Base-by-base conservation (phyloP, 2,329 filamentous ascomycete genomes). In the Aspergillus awamori region DNA sequence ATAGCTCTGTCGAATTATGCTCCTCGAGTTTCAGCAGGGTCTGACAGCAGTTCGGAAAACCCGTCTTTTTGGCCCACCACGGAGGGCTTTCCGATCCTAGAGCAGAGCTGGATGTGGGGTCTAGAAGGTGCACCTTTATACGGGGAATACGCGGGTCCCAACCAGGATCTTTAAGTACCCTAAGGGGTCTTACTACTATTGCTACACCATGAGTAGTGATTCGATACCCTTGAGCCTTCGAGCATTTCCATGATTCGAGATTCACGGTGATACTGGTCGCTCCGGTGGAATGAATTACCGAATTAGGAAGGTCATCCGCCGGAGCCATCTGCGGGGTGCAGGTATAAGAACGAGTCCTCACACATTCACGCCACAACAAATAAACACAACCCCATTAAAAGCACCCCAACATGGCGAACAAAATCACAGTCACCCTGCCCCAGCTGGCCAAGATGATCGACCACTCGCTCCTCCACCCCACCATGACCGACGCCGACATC, bases 381-480 rank as follows among this genome's bases (percentile, higher is more conserved):
- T 10, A 24, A 41, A 30, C 39, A 36, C 11, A 11, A 36, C 13
- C 33, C 5, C 11, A 36, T 13, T 5, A 5, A 36, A 36, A 36
- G 2, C 2, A 36, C 13, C 5, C 20, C 20, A n/a, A 26, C 51
- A 54, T 54, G 52, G 7, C 52, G 5, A 65, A 67, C 28, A 68
- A 65, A 7, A 72, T 76, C 30, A 71, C 69, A 15, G 69, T 74
- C 53, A 76, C 76, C 11, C 68, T 77, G 5, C 67, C 71, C 11
- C 69, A 73, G 39, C 58, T 72, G 8, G 56, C 65, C 64, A 76
- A 67, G 71, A 70, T 70, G 73, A 87, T 88, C 65, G 85, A 88
- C 65, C 85, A 87, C 71, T 87, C 84, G 11, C 80, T 88, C 15
- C 79, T 88, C 0, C 85, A 87, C 66, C 86, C 86, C 4, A 86